phyloP scores from a whole-genome alignment of 768 basidiomycete genomes.

The Suillus plorans region DNA sequence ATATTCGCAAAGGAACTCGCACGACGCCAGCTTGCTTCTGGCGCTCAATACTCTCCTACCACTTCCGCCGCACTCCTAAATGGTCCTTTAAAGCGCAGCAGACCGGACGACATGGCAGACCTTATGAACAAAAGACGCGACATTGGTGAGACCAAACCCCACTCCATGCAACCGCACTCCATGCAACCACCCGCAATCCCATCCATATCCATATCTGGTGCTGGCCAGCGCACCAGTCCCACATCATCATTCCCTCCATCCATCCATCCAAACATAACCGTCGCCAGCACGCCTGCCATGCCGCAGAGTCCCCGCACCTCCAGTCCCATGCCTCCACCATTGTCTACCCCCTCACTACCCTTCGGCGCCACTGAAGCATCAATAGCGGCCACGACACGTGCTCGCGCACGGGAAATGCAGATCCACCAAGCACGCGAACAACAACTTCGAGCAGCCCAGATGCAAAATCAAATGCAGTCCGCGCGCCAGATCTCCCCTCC shows the following conservation, averaged over 20 bases:
- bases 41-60: slow-evolving; percentile 20
- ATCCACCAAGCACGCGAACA: slow-evolving; percentile 35
- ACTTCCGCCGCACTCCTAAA: slow-evolving; percentile 20
- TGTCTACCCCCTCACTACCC: slow-evolving; percentile 30
- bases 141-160: slow-evolving; percentile 58
- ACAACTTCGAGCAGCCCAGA: slow-evolving; percentile 32
- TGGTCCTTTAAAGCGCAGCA: slow-evolving; percentile 57
- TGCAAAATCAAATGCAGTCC: slow-evolving; percentile 32
- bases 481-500: slow-evolving; percentile 46
- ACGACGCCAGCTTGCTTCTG: slow-evolving; percentile 36
- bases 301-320: slow-evolving; percentile 33
- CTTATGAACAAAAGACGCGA: slow-evolving; percentile 64
- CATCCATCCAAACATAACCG: slow-evolving; percentile 15
- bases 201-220: slow-evolving; percentile 25
- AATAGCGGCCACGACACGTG: slow-evolving; percentile 30
- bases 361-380: slow-evolving; percentile 34
- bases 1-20: slow-evolving; percentile 65
- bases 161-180: slow-evolving; percentile 43
- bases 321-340: slow-evolving; percentile 33
- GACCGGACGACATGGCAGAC: slow-evolving; percentile 51
- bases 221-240: slow-evolving; percentile 22
- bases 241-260: slow-evolving; percentile 20
- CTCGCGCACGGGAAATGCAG: slow-evolving; percentile 36
- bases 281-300: slow-evolving; percentile 16
- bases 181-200: slow-evolving; percentile 42